phyloP scores from a whole-genome alignment of 2,329 filamentous ascomycete species.

The Drechslerella dactyloides region DNA sequence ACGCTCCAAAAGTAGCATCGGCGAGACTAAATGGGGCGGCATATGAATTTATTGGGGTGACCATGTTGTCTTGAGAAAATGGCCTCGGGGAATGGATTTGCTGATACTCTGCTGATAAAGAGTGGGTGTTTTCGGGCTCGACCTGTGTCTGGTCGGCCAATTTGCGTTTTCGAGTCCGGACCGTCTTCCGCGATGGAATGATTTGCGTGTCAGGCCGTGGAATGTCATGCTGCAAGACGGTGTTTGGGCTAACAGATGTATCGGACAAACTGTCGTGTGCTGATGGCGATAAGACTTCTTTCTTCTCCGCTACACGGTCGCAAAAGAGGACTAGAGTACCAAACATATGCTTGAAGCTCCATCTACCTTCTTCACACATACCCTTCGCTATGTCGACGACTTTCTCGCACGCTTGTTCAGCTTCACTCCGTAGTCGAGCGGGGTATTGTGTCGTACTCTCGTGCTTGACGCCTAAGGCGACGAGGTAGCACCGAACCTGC shows the following conservation, averaged over 20 bases:
- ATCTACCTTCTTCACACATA: conserved; percentile 53
- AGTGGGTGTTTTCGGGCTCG: too few relatives aligned
- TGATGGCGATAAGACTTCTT: conserved; percentile 32
- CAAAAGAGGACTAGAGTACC: conserved; percentile 53
- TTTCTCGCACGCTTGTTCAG: conserved; percentile 48
- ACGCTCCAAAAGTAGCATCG: too few relatives aligned
- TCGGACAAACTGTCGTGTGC: conserved; percentile 37
- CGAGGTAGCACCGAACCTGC: conserved; percentile 52
- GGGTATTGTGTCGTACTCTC: conserved; percentile 52
- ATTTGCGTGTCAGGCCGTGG: too few relatives aligned
- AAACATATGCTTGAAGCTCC: conserved; percentile 53
- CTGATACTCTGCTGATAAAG: too few relatives aligned
- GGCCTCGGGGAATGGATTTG: too few relatives aligned
- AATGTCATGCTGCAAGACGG: too few relatives aligned
- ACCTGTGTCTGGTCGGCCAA: too few relatives aligned
- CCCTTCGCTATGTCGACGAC: conserved; percentile 51
- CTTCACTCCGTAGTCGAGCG: conserved; percentile 41
- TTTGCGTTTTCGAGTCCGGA: too few relatives aligned
- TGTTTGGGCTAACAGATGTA: conserved; percentile 26
- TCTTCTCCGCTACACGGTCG: conserved; percentile 34
- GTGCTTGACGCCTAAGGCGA: conserved; percentile 52
- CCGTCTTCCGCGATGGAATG: too few relatives aligned
- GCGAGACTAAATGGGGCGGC: too few relatives aligned
- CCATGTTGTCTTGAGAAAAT: too few relatives aligned
- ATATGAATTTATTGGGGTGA: too few relatives aligned